Percentiles rank a stretch among this genome's conserved stretches.
These are phyloP conservation scores for Ceratobasidium sp. DNA, from an alignment of 1,284 basidiomycete species.

Conservation along the genomic window DNA sequence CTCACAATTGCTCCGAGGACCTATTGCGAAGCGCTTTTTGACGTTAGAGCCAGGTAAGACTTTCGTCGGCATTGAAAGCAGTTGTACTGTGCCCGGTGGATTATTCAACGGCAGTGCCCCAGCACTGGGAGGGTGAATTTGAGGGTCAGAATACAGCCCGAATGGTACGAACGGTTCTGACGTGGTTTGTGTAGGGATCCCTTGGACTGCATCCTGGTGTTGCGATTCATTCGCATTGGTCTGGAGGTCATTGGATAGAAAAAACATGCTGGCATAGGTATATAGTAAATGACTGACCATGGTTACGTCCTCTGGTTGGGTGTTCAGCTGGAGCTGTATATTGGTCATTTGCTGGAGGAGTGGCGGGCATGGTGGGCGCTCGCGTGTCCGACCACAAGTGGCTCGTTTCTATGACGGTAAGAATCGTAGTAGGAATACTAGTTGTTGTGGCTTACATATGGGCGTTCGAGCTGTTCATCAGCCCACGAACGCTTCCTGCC, in stretches of 20 bases:
- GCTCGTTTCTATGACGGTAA: conserved; percentile 14
- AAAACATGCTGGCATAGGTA: not conserved
- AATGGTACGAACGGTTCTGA: not conserved
- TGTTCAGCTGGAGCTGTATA: not conserved
- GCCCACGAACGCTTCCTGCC: conserved; percentile 28
- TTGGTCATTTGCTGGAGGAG: conserved; percentile 10
- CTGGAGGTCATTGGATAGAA: not conserved
- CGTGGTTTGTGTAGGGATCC: not conserved
- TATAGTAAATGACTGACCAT: conserved; percentile 8
- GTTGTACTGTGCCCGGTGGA: not conserved
- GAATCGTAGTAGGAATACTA: not conserved
- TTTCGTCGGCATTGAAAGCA: not conserved
- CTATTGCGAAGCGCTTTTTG: conserved; percentile 33
- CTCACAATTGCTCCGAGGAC: conserved; percentile 25
- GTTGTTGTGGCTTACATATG: not conserved
- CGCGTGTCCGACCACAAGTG: conserved; percentile 8
- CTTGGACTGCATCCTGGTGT: not conserved
- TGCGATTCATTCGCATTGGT: conserved; percentile 3
- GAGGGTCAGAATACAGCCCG: not conserved
- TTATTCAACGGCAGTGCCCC: too few relatives aligned
- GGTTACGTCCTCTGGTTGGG: not conserved
- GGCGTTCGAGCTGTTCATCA: conserved; percentile 31
- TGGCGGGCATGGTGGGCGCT: conserved; percentile 8
- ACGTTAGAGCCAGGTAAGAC: not conserved
- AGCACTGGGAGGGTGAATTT: not conserved